Percentiles rank a stretch among this genome's conserved stretches.
Evolutionary conservation across 345 rosid genomes (phyloP).

Genomic region (Camelina hispida): DNA sequence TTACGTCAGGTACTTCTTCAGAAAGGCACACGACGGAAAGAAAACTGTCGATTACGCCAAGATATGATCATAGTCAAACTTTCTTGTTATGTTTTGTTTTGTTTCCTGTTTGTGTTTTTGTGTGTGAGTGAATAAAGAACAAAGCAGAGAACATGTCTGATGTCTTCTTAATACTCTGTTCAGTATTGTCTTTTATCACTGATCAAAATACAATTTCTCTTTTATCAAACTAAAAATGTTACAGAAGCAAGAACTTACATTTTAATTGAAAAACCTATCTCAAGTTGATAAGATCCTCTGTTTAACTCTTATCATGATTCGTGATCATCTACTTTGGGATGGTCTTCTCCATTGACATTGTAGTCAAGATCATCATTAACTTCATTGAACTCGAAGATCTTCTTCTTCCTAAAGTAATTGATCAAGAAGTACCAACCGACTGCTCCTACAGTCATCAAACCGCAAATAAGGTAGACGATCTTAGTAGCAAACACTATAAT

Average conservation of each 20-base stretch:
- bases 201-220: constrained; percentile 10
- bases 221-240: not conserved
- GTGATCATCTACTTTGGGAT: constrained; percentile 13
- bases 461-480: constrained; percentile 62
- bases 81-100: not conserved
- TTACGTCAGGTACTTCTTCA: constrained; percentile 48
- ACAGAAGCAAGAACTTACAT: constrained; percentile 9
- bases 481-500: constrained; percentile 64
- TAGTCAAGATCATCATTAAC: constrained; percentile 39
- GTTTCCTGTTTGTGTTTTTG: constrained; percentile 26
- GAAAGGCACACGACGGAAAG: constrained; percentile 50
- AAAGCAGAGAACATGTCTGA: constrained; percentile 16
- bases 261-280: not conserved
- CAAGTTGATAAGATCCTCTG: constrained; percentile 7
- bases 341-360: constrained; percentile 32
- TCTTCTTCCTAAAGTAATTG: constrained; percentile 55
- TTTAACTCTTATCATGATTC: constrained; percentile 18
- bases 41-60: constrained; percentile 48
- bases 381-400: constrained; percentile 49
- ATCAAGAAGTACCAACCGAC: constrained; percentile 66
- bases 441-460: constrained; percentile 67
- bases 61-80: constrained; percentile 25
- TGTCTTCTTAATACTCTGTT: constrained; percentile 23
- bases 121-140: constrained; percentile 34
- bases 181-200: not conserved